These are phyloP conservation scores for Melastoma candidum DNA, from an alignment of 441 rosid genomes.

Conservation along the genomic window DNA sequence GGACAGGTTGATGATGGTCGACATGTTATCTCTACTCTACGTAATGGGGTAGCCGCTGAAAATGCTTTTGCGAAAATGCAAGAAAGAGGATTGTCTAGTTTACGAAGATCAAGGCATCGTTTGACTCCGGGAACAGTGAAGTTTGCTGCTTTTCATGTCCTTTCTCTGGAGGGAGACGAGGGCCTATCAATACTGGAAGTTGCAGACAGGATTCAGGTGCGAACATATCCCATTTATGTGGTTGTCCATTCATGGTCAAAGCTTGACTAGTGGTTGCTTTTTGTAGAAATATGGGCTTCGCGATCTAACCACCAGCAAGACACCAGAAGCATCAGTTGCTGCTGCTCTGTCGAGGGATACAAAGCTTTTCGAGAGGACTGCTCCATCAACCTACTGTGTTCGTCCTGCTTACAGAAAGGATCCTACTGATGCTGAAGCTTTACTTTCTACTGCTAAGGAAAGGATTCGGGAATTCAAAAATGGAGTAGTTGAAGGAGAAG, in stretches of 20 bases:
- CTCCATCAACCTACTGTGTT: constrained; percentile 91
- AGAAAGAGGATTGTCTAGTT: constrained; percentile 66
- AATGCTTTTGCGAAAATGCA: constrained; percentile 79
- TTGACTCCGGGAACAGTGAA: constrained; percentile 94
- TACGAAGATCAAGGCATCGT: constrained; percentile 75
- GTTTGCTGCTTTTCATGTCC: constrained; percentile 82
- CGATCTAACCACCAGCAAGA: constrained; percentile 82
- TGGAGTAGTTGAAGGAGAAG: constrained; percentile 62
- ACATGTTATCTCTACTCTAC: constrained; percentile 54
- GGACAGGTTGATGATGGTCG: constrained; percentile 56
- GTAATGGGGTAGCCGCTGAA: constrained; percentile 77
- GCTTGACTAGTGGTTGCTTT: neutral
- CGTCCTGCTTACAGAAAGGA: constrained; percentile 71
- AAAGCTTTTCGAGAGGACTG: constrained; percentile 82
- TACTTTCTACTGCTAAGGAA: constrained; percentile 70
- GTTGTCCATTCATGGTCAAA: neutral
- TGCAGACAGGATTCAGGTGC: constrained; percentile 84
- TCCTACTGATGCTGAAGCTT: constrained; percentile 48
- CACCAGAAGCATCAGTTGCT: constrained; percentile 89
- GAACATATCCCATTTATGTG: constrained; percentile 4
- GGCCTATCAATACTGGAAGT: constrained; percentile 73
- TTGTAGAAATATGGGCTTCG: constrained; percentile 72
- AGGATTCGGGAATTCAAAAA: constrained; percentile 58
- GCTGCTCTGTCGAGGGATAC: constrained; percentile 89
- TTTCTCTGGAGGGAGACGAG: constrained; percentile 62